Conservation (phyloP, 2,329 filamentous ascomycete species). For the Raffaelea arxii region DNA sequence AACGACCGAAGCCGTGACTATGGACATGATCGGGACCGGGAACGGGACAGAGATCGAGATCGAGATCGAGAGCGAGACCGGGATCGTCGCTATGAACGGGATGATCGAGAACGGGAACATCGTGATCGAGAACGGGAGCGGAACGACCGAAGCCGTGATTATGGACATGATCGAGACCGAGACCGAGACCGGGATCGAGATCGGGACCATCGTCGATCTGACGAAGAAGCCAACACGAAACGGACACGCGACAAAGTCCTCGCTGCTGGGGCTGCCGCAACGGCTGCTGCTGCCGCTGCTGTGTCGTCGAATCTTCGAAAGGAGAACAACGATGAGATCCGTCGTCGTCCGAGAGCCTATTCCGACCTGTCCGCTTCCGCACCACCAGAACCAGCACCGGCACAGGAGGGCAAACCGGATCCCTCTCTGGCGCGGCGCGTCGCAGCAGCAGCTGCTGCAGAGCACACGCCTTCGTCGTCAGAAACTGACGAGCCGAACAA, state of each 20-base stretch:
- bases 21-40: neutral
- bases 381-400: no score
- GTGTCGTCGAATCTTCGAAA: slow-evolving; percentile 23
- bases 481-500: slow-evolving; percentile 25
- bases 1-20: slow-evolving; percentile 1
- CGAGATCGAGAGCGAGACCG: slow-evolving; percentile 12
- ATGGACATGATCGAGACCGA: slow-evolving; percentile 8
- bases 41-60: slow-evolving; percentile 10
- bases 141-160: no score
- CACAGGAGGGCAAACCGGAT: no score
- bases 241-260: slow-evolving; percentile 40
- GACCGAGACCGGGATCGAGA: slow-evolving; percentile 9
- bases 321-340: no score
- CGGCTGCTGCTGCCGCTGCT: slow-evolving; percentile 29
- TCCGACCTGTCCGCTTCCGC: no score
- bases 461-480: slow-evolving; percentile 19
- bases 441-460: slow-evolving; percentile 22
- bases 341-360: no score
- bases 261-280: slow-evolving; percentile 37
- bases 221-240: slow-evolving; percentile 21
- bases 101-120: no score
- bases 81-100: no score
- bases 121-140: slow-evolving; percentile 14
- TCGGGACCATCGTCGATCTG: neutral
- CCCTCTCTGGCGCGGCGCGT: no score